A percentile compares a stretch with the other conserved stretches of the same genome.
These are phyloP conservation scores for Chlamydomonas incerta DNA, from an alignment of 139 green algal species.

Conservation along the genomic window DNA sequence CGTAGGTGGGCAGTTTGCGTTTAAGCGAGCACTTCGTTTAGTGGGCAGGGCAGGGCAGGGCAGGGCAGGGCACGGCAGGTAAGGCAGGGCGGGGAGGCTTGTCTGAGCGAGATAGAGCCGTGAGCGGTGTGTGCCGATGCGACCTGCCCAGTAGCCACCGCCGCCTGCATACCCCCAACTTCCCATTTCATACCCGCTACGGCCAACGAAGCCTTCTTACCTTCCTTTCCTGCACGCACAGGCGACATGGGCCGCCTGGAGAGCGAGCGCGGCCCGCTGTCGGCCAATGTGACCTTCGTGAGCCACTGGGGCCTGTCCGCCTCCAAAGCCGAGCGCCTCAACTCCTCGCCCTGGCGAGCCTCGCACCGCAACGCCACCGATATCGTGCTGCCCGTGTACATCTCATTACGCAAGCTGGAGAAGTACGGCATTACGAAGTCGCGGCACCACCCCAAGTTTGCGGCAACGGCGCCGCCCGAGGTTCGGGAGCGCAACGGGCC, in stretches of 20 bases:
- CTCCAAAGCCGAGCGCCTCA: background rate
- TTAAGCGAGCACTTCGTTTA: too few relatives aligned
- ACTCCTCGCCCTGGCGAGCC: conserved; percentile 1
- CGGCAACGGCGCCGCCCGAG: background rate
- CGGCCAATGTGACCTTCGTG: conserved; percentile 42
- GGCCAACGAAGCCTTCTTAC: too few relatives aligned
- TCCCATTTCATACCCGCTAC: too few relatives aligned
- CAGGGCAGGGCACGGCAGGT: too few relatives aligned
- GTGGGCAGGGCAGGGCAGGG: too few relatives aligned
- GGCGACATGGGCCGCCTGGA: conserved; percentile 19
- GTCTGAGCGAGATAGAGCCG: too few relatives aligned
- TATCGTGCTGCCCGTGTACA: background rate
- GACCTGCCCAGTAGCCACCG: too few relatives aligned
- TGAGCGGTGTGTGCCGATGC: too few relatives aligned
- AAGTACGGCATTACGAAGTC: background rate
- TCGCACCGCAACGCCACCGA: conserved; percentile 26
- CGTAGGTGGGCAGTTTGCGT: conserved; percentile 32
- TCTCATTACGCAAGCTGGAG: background rate
- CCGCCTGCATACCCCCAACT: too few relatives aligned
- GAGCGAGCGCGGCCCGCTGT: background rate
- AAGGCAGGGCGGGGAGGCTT: too few relatives aligned
- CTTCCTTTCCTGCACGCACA: background rate
- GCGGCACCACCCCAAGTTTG: conserved; percentile 41
- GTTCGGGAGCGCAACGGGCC: conserved; percentile 10
- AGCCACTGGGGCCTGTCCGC: conserved; percentile 48